Percentiles rank a stretch among this genome's conserved stretches.
Conservation (phyloP, 148 eudicot genomes). For the Nepenthes gracilis region DNA sequence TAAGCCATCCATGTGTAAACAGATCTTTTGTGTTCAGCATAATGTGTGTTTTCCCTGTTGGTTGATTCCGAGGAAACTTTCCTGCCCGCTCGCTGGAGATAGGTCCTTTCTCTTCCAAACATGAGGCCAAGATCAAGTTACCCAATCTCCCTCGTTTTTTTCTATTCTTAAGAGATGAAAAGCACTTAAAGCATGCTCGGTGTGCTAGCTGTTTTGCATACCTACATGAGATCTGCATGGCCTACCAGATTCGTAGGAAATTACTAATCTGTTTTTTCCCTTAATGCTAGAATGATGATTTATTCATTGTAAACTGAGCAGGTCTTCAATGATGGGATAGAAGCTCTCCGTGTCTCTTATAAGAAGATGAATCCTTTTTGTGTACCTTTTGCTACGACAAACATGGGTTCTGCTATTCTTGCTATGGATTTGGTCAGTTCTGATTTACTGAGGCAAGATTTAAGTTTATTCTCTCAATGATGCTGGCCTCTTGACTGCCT, state of each 20-base stretch:
- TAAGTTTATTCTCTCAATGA: neutral
- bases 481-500: conserved; percentile 8
- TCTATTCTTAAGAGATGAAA: too few species aligned
- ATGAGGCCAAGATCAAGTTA: too few species aligned
- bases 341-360: conserved; percentile 85
- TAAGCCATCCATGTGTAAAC: too few species aligned
- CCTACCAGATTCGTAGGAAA: neutral
- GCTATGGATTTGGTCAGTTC: conserved; percentile 85
- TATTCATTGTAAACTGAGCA: conserved; percentile 13
- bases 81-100: too few species aligned
- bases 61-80: too few species aligned
- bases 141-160: too few species aligned
- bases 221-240: neutral
- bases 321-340: conserved; percentile 86
- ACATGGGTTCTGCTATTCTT: conserved; percentile 98
- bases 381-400: conserved; percentile 91
- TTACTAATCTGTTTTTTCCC: neutral
- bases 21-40: too few species aligned
- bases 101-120: too few species aligned
- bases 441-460: conserved; percentile 1
- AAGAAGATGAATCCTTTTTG: conserved; percentile 96
- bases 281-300: neutral
- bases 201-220: neutral
- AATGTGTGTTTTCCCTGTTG: too few species aligned
- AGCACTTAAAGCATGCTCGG: too few species aligned